A percentile compares a stretch with the other conserved stretches of the same genome.
phyloP scores from a whole-genome alignment of 306 rosid species.

The Herpetospermum pedunculosum region DNA sequence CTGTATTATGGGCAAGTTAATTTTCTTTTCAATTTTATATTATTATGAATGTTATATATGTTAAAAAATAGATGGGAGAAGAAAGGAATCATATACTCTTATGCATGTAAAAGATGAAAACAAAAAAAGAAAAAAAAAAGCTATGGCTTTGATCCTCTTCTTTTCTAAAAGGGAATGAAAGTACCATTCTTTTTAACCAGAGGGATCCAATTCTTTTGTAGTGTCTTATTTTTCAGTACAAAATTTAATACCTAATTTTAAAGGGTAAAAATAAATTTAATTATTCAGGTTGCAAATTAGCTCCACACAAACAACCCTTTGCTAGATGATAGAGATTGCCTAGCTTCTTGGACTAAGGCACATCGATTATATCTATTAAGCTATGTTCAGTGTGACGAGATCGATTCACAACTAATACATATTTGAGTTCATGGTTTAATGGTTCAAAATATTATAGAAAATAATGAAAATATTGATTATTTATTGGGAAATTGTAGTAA shows the following conservation, averaged over 20 bases:
- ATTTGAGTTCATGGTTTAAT: too few species aligned
- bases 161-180: background rate
- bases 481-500: too few species aligned
- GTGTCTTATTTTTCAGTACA: background rate
- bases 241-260: background rate
- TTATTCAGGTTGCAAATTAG: too few species aligned
- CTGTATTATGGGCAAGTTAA: background rate
- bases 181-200: background rate
- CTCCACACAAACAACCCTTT: too few species aligned
- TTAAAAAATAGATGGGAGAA: background rate
- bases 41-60: background rate
- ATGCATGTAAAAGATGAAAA: background rate
- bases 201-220: background rate
- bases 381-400: too few species aligned
- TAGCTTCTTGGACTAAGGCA: too few species aligned
- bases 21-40: background rate
- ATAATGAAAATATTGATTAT: too few species aligned
- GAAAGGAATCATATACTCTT: slow-evolving; percentile 5
- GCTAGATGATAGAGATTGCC: too few species aligned
- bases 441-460: too few species aligned
- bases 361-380: too few species aligned
- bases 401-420: too few species aligned
- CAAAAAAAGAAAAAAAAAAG: background rate
- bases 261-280: background rate
- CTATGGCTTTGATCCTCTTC: background rate